phyloP scores from a whole-genome alignment of 306 rosid genomes.

The Dicorynia guianensis region DNA sequence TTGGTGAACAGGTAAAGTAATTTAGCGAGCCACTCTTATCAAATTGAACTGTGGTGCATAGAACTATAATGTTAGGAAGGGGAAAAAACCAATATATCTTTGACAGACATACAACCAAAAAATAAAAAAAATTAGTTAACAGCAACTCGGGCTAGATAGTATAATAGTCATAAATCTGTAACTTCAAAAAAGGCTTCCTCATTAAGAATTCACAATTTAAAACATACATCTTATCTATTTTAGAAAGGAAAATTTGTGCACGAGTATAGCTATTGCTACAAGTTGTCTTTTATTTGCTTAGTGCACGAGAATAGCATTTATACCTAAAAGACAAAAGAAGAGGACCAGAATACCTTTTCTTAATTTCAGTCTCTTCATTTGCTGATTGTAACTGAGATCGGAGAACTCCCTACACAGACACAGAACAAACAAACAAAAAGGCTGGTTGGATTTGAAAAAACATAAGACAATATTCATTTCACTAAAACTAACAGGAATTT shows the following conservation, averaged over 20 bases:
- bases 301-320: conserved; percentile 15
- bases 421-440: conserved; percentile 35
- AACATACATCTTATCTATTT: conserved; percentile 25
- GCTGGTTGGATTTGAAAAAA: conserved; percentile 15
- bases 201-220: conserved; percentile 23
- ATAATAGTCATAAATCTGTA: conserved; percentile 2
- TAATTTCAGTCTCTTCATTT: conserved; percentile 76
- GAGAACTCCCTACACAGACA: conserved; percentile 75
- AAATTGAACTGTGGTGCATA: conserved; percentile 2
- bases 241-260: conserved; percentile 29
- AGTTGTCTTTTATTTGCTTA: neutral
- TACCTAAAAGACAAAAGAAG: conserved; percentile 21
- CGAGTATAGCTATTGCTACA: neutral
- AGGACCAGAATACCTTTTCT: conserved; percentile 65
- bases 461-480: conserved; percentile 20
- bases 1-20: neutral
- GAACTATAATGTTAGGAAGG: conserved; percentile 14
- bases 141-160: conserved; percentile 23
- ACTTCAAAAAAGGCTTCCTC: conserved; percentile 18
- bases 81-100: neutral
- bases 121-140: too few relatives aligned
- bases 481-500: conserved; percentile 25
- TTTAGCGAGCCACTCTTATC: conserved; percentile 15
- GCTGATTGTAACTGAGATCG: conserved; percentile 83
- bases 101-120: neutral